phyloP scores from a whole-genome alignment of 768 basidiomycete species.

The Punctularia strigosozonata region DNA sequence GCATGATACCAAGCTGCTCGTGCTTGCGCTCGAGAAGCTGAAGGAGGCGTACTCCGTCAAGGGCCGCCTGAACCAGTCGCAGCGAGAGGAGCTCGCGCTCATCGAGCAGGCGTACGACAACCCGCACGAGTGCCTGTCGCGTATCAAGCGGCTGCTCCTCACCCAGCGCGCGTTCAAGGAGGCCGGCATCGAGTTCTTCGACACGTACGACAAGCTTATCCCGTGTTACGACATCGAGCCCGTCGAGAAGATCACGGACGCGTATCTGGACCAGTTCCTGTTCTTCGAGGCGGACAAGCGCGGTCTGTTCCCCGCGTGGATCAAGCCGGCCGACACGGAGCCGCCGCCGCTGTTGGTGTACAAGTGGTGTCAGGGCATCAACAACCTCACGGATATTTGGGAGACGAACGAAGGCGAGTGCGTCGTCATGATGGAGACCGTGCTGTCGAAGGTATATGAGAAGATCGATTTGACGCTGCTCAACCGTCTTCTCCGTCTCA shows the following conservation, averaged over 20 bases:
- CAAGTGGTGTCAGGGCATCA: slow-evolving; percentile 99
- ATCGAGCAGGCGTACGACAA: slow-evolving; percentile 99
- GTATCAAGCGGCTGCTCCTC: slow-evolving; percentile 92
- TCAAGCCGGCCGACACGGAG: slow-evolving; percentile 94
- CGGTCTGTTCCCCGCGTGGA: slow-evolving; percentile 96
- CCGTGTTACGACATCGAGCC: slow-evolving; percentile 99
- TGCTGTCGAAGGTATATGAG: slow-evolving; percentile 95
- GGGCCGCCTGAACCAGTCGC: slow-evolving; percentile 93
- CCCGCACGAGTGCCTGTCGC: slow-evolving; percentile 95
- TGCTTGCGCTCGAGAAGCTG: slow-evolving; percentile 92
- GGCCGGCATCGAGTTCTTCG: slow-evolving; percentile 92
- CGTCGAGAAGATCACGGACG: slow-evolving; percentile 99
- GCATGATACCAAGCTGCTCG: slow-evolving; percentile 96
- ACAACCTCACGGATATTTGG: slow-evolving; percentile 97
- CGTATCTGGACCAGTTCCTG: slow-evolving; percentile 96
- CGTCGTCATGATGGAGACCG: slow-evolving; percentile 98
- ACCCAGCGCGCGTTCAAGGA: slow-evolving; percentile 99
- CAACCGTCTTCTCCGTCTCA: slow-evolving; percentile 89
- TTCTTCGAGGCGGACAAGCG: slow-evolving; percentile 99
- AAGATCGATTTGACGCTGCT: slow-evolving; percentile 96
- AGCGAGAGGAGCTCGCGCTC: slow-evolving; percentile 93
- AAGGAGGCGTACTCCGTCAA: slow-evolving; percentile 99
- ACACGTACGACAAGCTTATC: slow-evolving; percentile 96
- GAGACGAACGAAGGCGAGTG: slow-evolving; percentile 97
- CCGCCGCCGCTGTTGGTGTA: slow-evolving; percentile 95